Evolutionary conservation across 257 asterid genomes (phyloP).

Genomic region (Phtheirospermum japonicum): DNA sequence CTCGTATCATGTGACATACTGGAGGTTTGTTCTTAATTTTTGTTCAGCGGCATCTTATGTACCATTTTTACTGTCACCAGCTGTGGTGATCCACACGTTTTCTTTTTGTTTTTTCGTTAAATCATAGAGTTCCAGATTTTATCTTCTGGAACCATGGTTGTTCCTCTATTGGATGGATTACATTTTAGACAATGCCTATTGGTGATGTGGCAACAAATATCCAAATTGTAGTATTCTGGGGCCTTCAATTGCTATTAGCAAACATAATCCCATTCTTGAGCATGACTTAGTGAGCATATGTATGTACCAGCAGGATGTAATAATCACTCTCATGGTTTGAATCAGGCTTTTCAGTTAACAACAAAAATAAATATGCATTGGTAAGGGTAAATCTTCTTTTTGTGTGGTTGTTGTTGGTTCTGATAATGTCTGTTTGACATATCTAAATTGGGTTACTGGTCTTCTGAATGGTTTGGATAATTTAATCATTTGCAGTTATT

Average conservation of each 20-base stretch:
- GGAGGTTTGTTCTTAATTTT: neutral
- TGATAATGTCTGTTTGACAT: constrained; percentile 1
- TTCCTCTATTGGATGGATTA: constrained; percentile 2
- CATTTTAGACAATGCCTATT: constrained; percentile 5
- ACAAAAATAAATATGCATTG: too few species aligned
- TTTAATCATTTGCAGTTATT: neutral
- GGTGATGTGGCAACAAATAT: constrained; percentile 1
- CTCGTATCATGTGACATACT: too few species aligned
- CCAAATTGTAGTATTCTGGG: too few species aligned
- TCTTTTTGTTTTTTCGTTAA: too few species aligned
- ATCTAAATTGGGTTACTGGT: neutral
- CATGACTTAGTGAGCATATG: too few species aligned
- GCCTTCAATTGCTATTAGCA: too few species aligned
- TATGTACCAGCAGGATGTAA: too few species aligned
- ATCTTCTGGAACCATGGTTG: neutral
- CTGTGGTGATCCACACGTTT: neutral
- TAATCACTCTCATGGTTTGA: too few species aligned
- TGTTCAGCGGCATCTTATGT: neutral
- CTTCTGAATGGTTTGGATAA: neutral
- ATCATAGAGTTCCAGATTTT: neutral
- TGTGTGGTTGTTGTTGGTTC: too few species aligned
- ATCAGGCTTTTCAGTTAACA: too few species aligned
- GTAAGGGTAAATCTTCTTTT: too few species aligned
- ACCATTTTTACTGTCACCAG: neutral
- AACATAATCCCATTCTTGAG: too few species aligned